A percentile compares a stretch with the other conserved stretches of the same genome.
These are phyloP conservation scores for Neurospora africana DNA, from an alignment of 495 filamentous ascomycete species.

Conservation along the genomic window DNA sequence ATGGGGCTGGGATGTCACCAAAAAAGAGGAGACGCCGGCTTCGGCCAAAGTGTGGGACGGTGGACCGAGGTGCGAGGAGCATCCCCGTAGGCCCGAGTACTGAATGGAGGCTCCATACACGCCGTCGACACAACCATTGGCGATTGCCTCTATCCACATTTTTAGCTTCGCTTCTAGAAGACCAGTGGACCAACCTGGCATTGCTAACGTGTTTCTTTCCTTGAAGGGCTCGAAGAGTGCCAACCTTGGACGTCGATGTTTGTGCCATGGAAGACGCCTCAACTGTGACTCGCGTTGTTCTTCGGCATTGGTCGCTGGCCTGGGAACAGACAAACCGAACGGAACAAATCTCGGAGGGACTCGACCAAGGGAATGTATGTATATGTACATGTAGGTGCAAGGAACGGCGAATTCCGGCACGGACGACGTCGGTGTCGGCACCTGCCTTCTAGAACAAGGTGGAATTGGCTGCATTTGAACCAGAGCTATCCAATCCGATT, in stretches of 20 bases:
- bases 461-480: neutral
- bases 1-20: neutral
- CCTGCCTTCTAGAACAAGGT: neutral
- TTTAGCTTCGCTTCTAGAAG: neutral
- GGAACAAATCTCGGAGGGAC: neutral
- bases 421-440: neutral
- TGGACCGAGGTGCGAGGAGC: neutral
- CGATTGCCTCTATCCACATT: neutral
- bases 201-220: neutral
- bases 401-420: neutral
- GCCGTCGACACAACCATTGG: neutral
- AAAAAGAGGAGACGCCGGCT: neutral
- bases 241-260: neutral
- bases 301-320: neutral
- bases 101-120: neutral
- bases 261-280: neutral
- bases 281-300: neutral
- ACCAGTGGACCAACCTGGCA: neutral
- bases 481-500: neutral
- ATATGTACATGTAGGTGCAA: neutral
- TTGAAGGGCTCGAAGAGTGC: neutral
- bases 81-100: neutral
- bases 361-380: neutral
- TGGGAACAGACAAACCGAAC: neutral
- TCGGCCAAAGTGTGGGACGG: neutral